These are phyloP conservation scores for Neurospora africana DNA, from an alignment of 495 filamentous ascomycete species.

Conservation along the genomic window DNA sequence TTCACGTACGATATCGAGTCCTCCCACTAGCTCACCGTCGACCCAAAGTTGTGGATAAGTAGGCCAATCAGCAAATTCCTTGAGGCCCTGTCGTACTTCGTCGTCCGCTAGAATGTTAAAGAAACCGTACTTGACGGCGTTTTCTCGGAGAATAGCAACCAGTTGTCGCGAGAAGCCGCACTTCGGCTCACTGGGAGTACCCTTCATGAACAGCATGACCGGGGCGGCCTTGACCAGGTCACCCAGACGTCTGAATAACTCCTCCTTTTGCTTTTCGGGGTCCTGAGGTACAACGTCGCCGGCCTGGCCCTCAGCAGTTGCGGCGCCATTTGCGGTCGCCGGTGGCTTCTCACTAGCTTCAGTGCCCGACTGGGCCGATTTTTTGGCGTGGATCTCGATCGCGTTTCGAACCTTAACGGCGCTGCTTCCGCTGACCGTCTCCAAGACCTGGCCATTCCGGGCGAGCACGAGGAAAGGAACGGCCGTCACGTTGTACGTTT, in stretches of 20 bases:
- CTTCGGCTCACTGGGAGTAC: slow-evolving; percentile 81
- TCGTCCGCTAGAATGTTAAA: slow-evolving; percentile 98
- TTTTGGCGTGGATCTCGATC: slow-evolving; percentile 67
- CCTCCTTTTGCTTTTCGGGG: slow-evolving; percentile 59
- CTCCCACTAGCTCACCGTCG: slow-evolving; percentile 74
- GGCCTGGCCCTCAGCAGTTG: slow-evolving; percentile 7
- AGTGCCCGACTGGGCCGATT: slow-evolving; percentile 5
- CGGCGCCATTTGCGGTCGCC: slow-evolving; percentile 22
- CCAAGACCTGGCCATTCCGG: slow-evolving; percentile 56
- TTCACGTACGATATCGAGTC: slow-evolving; percentile 83
- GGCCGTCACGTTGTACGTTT: slow-evolving; percentile 83
- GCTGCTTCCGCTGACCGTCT: slow-evolving; percentile 80
- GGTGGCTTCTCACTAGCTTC: slow-evolving; percentile 9
- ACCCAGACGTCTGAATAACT: slow-evolving; percentile 61
- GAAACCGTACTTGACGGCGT: slow-evolving; percentile 89
- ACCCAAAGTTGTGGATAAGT: slow-evolving; percentile 91
- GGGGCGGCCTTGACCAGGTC: slow-evolving; percentile 87
- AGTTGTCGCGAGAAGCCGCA: slow-evolving; percentile 91
- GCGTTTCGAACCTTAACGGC: slow-evolving; percentile 67
- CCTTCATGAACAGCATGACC: slow-evolving; percentile 96
- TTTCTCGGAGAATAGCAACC: slow-evolving; percentile 74
- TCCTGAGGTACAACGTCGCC: slow-evolving; percentile 24
- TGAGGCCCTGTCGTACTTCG: slow-evolving; percentile 90
- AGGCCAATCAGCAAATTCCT: slow-evolving; percentile 92
- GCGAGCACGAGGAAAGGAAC: slow-evolving; percentile 86